Evolutionary conservation across 2,329 filamentous ascomycete species (phyloP), one percentile per base, ranked within the genome.

Genomic region (Fusarium hostae): DNA sequence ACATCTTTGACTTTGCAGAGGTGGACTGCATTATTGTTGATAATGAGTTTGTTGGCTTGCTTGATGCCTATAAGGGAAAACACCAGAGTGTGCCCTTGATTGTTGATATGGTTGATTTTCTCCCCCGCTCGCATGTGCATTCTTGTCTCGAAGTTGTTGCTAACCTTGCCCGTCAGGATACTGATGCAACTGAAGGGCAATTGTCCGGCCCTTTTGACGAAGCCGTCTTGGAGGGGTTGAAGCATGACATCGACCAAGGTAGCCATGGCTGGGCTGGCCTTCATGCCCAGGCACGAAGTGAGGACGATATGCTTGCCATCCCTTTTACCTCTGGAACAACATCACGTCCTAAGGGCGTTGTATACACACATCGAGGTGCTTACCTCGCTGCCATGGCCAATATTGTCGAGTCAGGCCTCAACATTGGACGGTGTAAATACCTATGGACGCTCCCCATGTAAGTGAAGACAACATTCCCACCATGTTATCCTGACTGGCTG

Each of bases 261-360:
- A 79, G 78, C 32, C 87, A 88, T 52, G 94, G 93, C 26, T 99
- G 96, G 95, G 86, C 86, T 18, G 93, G 89, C 1, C 86, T 98
- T 28, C 87, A 93, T 68, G 86, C 89, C 3, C 91, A 94, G 72
- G 88, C 88, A 6, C 83, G 86, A 2, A 87, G 94, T 75, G 96
- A 99, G 79, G 92, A 97, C 73, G 90, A 90, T 66, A 87, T 94
- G 74, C 87, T 98, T 67, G 94, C 95, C 6, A 89, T 99, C 60
- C 94, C 95, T 2, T 98, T 98, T 80, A 99, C 96, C 0, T 96
- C 92, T 32, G 95, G 95, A 7, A 98, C 96, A 2, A 98, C 96
- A 0, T 94, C 95, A 1, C 86, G 88, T 34, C 96, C 96, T 3
- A 98, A 99, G 81, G 96, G 96, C 9, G 95, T 98, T 6, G 90